Base-by-base conservation (phyloP, 2,329 filamentous ascomycete genomes). In the Sporothrix pallida region DNA sequence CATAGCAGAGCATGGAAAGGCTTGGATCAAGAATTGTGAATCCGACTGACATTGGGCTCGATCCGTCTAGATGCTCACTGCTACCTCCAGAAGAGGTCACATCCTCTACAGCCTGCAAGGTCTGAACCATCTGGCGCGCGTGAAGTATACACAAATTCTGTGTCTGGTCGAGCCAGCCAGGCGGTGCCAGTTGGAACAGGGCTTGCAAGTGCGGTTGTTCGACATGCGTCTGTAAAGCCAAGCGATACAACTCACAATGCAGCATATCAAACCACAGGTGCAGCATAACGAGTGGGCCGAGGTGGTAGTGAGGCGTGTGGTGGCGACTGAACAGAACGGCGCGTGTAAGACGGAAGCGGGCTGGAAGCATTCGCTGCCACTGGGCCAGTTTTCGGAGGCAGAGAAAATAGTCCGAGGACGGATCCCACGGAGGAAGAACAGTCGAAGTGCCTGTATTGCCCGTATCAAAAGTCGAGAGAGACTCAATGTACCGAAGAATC, bases 401-500 rank as follows among this genome's bases (percentile, higher is more conserved):
- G 15, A 63, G 31, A 44, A 63, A 63, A 13, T 63, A 63, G 10
- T 63, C 60, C 37, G 60, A 63, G 12, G 26, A 26, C 31, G 60
- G 60, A 15, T 63, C 60, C 60, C 60, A 63, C 6, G 60, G 60
- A 42, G 26, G 58, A 12, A 13, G 31, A 15, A 12, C 26, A 10
- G 10, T 42, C 3, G 12, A 20, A 13, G 26, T 26, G 23, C 12
- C 13, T 20, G 26, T 42, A 12, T 37, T 26, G 23, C 23, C 23
- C 23, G 23, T 26, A 26, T 26, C 26, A n/a, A 9, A 26, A 13
- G 12, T 23, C n/a, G 60, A 63, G 31, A 63, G 60, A 17, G 60
- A 63, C 60, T 63, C 60, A 31, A 63, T 63, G 9, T 63, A 63
- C 31, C 31, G 60, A n/a, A 63, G 60, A 44, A 63, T 63, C 31